Evolutionary conservation across 306 rosid species (phyloP), one percentile per base, ranked within the genome.

Genomic region (Urtica urens): DNA sequence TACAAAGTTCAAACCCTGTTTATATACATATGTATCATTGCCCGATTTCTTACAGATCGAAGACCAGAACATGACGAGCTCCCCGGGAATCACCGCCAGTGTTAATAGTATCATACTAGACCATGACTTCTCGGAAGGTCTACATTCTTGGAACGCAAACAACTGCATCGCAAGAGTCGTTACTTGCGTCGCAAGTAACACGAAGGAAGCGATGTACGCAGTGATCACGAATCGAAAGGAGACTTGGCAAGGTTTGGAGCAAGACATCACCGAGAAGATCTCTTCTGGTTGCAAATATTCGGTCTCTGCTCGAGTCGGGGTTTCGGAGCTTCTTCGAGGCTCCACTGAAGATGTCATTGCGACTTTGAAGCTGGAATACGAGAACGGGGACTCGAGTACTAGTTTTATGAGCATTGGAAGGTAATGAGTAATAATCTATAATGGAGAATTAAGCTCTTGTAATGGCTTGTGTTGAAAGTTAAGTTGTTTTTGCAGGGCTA

Each of bases 161-260:
- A 34, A 63, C 67, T 92, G 95, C 62, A 56, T 67, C 26, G 95
- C 84, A 63, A 49, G 50, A 64, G 80, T 79, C 11, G 68, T 66
- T 73, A 68, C 87, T 17, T 66, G 70, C 5, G 49, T 66, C 49
- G 52, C 77, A 20, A 73, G 63, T 30, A 21, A 63, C 68, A 64
- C 44, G 25, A 63, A 70, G 26, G 81, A 61, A 4, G 3, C n/a
- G 40, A 9, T 3, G n/a, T 10, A 14, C 15, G 10, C 11, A 46
- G 19, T 85, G 63, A 82, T 85, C 27, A 67, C 76, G 0, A 47
- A 82, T 42, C 78, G 96, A 16, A 78, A 65, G 15, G 93, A 85
- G 72, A 56, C 82, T 62, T 92, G 99, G 99, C 99, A 92, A 66
- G 99, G 99, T 23, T 75, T 77, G 54, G 99, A 85, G 73, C 99